These are phyloP conservation scores for Geoglossum cookeanum DNA, from an alignment of 2,329 filamentous ascomycete species.

Conservation along the genomic window DNA sequence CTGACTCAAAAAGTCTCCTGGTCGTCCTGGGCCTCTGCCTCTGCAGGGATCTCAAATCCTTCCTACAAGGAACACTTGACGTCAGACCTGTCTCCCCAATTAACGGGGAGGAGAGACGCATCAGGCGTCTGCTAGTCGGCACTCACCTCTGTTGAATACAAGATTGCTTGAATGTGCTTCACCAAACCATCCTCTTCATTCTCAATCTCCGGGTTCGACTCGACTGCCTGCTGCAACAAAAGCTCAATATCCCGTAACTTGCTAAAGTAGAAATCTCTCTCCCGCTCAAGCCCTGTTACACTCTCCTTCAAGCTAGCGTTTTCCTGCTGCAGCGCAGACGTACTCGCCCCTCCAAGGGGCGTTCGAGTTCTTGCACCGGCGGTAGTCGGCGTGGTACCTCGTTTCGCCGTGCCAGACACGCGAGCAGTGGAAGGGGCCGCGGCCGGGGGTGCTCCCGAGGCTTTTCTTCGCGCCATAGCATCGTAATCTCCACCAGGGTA, in stretches of 20 bases:
- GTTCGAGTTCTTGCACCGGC: conserved; percentile 26
- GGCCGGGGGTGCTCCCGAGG: conserved; percentile 38
- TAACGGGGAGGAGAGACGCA: background rate
- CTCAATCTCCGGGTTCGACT: conserved; percentile 81
- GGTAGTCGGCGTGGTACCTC: conserved; percentile 43
- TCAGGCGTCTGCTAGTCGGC: background rate
- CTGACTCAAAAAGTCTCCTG: conserved; percentile 12
- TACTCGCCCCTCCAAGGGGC: conserved; percentile 35
- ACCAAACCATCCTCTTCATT: conserved; percentile 82
- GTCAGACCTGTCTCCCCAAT: background rate
- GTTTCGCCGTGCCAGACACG: conserved; percentile 27
- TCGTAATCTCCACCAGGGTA: conserved; percentile 97
- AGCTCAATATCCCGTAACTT: conserved; percentile 95
- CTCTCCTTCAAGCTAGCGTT: conserved; percentile 84
- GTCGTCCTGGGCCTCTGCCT: conserved; percentile 11
- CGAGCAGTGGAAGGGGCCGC: conserved; percentile 30
- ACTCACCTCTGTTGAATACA: conserved; percentile 79
- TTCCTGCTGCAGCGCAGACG: conserved; percentile 62
- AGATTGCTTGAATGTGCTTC: conserved; percentile 88
- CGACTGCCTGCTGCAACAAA: conserved; percentile 78
- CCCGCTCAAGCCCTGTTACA: conserved; percentile 81
- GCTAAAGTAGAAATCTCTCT: conserved; percentile 98
- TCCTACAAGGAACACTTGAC: conserved; percentile 17
- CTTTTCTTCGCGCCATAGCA: conserved; percentile 68
- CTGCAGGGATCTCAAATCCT: conserved; percentile 16